phyloP scores from a whole-genome alignment of 176 grass and related monocot genomes.

The Musa schizocarpa region DNA sequence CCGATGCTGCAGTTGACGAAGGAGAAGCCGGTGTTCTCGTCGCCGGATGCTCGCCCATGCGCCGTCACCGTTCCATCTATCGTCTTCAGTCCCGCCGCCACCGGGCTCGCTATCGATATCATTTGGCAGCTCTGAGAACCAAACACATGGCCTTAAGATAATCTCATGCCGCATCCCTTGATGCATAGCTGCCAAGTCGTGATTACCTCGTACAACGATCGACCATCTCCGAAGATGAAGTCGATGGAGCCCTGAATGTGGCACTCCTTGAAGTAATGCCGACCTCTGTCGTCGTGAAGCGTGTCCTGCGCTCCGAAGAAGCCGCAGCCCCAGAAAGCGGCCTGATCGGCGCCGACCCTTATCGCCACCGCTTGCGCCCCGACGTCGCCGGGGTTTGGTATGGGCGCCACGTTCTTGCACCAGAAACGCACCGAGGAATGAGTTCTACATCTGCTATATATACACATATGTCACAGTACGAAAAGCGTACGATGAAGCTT shows the following conservation, averaged over 20 bases:
- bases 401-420: slow-evolving; percentile 72
- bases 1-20: slow-evolving; percentile 66
- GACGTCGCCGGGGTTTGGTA: slow-evolving; percentile 55
- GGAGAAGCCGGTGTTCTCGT: slow-evolving; percentile 63
- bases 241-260: slow-evolving; percentile 77
- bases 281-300: slow-evolving; percentile 62
- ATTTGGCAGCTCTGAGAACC: slow-evolving; percentile 50
- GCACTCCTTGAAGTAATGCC: slow-evolving; percentile 85
- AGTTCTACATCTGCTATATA: not conserved
- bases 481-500: slow-evolving; percentile 78
- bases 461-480: not conserved
- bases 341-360: slow-evolving; percentile 52
- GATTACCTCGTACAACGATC: slow-evolving; percentile 64
- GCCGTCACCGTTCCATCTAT: slow-evolving; percentile 62
- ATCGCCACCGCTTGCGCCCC: slow-evolving; percentile 66
- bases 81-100: slow-evolving; percentile 40
- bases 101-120: slow-evolving; percentile 65
- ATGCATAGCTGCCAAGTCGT: not conserved
- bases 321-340: slow-evolving; percentile 73
- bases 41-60: slow-evolving; percentile 31
- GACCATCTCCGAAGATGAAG: slow-evolving; percentile 87
- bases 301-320: slow-evolving; percentile 89
- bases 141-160: not conserved
- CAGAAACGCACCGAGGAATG: not conserved
- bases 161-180: not conserved